Percentiles rank a stretch among this genome's conserved stretches.
phyloP scores from a whole-genome alignment of 2,329 filamentous ascomycete genomes.

The Aspergillus sp. region DNA sequence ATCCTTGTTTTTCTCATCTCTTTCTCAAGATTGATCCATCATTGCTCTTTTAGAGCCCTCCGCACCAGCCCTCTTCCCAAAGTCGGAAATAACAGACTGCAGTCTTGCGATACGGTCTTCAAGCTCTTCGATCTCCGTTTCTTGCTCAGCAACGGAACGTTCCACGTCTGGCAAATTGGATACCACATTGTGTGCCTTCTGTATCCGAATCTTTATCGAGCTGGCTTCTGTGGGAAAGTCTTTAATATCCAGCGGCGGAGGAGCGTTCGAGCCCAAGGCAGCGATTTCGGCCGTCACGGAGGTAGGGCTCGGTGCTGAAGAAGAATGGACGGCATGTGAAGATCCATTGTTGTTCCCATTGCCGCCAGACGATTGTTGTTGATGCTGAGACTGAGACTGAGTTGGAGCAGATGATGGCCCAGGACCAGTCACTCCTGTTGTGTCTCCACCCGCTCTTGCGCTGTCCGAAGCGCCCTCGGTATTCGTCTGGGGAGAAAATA shows the following conservation, averaged over 20 bases:
- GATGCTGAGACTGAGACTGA: constrained; percentile 16
- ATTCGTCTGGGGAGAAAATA: constrained; percentile 51
- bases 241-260: constrained; percentile 59
- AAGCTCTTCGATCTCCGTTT: constrained; percentile 38
- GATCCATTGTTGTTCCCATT: constrained; percentile 21
- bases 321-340: constrained; percentile 20
- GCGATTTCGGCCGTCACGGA: constrained; percentile 17
- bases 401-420: constrained; percentile 5
- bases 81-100: constrained; percentile 35
- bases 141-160: constrained; percentile 40
- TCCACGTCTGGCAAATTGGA: constrained; percentile 41
- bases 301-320: constrained; percentile 23
- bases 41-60: constrained; percentile 2
- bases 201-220: constrained; percentile 75
- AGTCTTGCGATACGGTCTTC: constrained; percentile 36
- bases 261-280: constrained; percentile 20
- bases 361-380: constrained; percentile 21
- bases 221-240: constrained; percentile 76
- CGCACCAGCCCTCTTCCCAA: constrained; percentile 30
- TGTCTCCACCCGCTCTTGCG: constrained; percentile 14
- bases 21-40: background rate
- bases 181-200: constrained; percentile 61
- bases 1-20: no score
- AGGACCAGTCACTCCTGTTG: constrained; percentile 20
- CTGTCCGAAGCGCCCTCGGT: constrained; percentile 34